Evolutionary conservation across 345 rosid genomes (phyloP).

Genomic region (Heritiera littoralis): DNA sequence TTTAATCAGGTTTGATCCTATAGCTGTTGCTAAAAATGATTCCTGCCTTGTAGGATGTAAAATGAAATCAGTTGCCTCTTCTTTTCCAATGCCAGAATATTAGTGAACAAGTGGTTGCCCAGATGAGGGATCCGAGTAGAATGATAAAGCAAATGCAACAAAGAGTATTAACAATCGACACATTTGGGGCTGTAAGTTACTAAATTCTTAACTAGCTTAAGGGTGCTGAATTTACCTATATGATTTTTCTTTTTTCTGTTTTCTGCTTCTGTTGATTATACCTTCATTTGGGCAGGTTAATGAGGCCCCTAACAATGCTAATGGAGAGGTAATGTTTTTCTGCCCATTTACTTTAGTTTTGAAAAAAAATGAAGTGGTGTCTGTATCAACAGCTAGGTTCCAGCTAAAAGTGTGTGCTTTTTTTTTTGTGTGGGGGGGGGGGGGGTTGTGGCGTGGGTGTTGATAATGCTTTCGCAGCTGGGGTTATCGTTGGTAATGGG

Average conservation of each 20-base stretch:
- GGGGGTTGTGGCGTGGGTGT: not conserved
- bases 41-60: not conserved
- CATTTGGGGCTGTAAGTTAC: constrained; percentile 77
- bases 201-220: not conserved
- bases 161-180: constrained; percentile 58
- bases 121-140: constrained; percentile 95
- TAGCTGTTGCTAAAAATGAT: not conserved
- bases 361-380: not conserved
- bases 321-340: constrained; percentile 49
- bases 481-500: too few relatives aligned
- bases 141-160: constrained; percentile 97
- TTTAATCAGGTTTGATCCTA: constrained; percentile 80
- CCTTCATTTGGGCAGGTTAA: constrained; percentile 35
- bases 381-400: not conserved
- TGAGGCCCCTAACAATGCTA: constrained; percentile 27
- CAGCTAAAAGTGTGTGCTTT: not conserved
- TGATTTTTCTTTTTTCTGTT: not conserved
- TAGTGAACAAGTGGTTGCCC: constrained; percentile 81
- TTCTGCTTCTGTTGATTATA: constrained; percentile 22
- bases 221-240: not conserved
- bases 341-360: not conserved
- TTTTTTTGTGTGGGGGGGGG: not conserved
- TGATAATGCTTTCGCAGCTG: too few relatives aligned
- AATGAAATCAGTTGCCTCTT: constrained; percentile 19
- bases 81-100: constrained; percentile 54